Evolutionary conservation across 495 filamentous ascomycete genomes (phyloP), one percentile per base, ranked within the genome.

Genomic region (Astrothelium subdiscretum): DNA sequence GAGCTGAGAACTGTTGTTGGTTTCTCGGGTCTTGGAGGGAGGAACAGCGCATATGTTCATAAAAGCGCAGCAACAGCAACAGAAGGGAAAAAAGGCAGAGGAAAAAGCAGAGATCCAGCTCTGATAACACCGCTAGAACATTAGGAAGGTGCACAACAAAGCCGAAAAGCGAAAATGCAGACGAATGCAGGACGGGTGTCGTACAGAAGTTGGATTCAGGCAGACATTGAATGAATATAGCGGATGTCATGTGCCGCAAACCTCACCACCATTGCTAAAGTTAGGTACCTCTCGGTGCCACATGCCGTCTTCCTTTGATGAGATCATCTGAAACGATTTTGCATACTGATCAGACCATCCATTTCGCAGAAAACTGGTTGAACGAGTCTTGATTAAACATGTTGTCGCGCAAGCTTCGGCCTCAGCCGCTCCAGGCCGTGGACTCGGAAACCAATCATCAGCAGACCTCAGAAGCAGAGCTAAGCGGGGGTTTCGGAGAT

Each of bases 71-170:
- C 8, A 54, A 24, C 1, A 27, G 24, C 48, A 24, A 54, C 8
- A 20, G 24, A 54, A 54, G 11, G 48, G 22, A 27, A 29, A 5
- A 54, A 8, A 29, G 48, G 10, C 24, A 24, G 29, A 54, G n/a
- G 43, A 48, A 54, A 54, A 54, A 10, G 48, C 48, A 54, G 48
- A 54, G 48, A 54, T 54, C 48, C 48, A 54, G 48, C 48, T 54
- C 48, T 54, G 48, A 29, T 8, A 12, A 29, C 24, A 29, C 48
- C 48, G 48, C 48, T 54, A 54, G 24, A 10, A 29, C 48, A 29
- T 27, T 29, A 26, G 48, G 24, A 54, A 54, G 48, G 48, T 29
- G 24, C 5, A 29, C 12, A 8, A 24, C 48, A 54, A 54, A 24
- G 48, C 48, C 8, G 48, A 54, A 29, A 29, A 54, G 48, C 48